These are phyloP conservation scores for Salicornia ramosissima DNA, from an alignment of 148 eudicot genomes.

Conservation along the genomic window DNA sequence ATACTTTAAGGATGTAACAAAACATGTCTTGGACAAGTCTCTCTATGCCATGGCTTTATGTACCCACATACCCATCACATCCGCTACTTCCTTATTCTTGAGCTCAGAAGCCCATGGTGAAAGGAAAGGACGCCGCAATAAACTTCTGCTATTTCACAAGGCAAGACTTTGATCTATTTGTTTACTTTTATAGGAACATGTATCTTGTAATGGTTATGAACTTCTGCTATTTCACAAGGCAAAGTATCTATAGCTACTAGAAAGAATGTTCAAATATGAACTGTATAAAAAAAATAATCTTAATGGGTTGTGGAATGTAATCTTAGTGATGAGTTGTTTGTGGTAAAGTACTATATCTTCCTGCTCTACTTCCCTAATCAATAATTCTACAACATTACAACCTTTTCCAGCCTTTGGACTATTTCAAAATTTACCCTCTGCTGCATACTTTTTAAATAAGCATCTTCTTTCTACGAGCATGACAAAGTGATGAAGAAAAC, in stretches of 20 bases:
- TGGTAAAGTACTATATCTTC: no score
- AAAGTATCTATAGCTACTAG: not conserved
- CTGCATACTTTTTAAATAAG: no score
- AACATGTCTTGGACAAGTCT: slow-evolving; percentile 61
- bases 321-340: no score
- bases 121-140: slow-evolving; percentile 46
- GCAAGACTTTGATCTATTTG: slow-evolving; percentile 31
- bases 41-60: slow-evolving; percentile 55
- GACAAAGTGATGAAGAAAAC: no score
- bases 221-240: not conserved
- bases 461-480: no score
- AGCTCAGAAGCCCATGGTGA: slow-evolving; percentile 65
- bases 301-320: no score
- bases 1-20: slow-evolving; percentile 41
- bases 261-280: no score
- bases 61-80: slow-evolving; percentile 48
- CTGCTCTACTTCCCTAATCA: no score
- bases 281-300: no score
- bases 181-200: not conserved
- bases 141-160: slow-evolving; percentile 61
- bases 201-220: not conserved
- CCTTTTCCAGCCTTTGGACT: no score
- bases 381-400: no score
- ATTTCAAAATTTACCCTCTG: no score
- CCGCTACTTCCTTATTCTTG: slow-evolving; percentile 43